Evolutionary conservation across 2,329 filamentous ascomycete species (phyloP), one percentile per base, ranked within the genome.

Genomic region (Monosporascus sp.): DNA sequence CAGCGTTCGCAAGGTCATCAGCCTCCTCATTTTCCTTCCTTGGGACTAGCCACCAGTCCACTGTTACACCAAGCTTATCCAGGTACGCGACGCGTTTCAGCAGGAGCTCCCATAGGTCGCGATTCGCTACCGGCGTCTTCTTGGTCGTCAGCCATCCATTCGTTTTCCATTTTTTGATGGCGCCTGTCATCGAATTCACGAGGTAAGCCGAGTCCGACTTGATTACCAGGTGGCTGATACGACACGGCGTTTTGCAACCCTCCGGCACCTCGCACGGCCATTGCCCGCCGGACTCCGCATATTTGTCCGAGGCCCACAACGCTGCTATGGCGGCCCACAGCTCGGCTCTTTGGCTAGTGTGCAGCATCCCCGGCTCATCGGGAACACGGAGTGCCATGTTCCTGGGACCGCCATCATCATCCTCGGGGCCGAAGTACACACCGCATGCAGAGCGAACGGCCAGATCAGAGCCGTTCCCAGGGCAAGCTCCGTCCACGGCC

Each of bases 141-240:
- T 52, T 53, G 14, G 52, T 31, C 17, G 56, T 58, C 37, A 37
- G 49, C 56, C 54, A 59, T 3, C 51, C 50, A 24, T 58, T 60
- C 36, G 26, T 6, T 6, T 3, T 19, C 56, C 58, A 60, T 48
- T 60, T 58, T 4, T 46, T 19, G 22, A 58, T 2, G 26, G 49
- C 47, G 7, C 43, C 20, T 7, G 52, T 55, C 48, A 58, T 55
- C 27, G 50, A 47, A 43, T 55, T 51, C 41, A 60, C 58, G 7
- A 57, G 51, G 51, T 59, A 60, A 4, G 52, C 52, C 31, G 56
- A 59, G 44, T 59, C 56, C 3, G 56, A 55, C 34, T 60, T 59
- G 40, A 59, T 49, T 1, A 59, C 49, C 20, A 60, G 31, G 48
- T 59, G 52, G 1, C 1, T 16, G 11, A 55, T 48, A 4, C 20